Conservation (phyloP, 2,329 filamentous ascomycete species). For the Cucurbitaria berberidis region DNA sequence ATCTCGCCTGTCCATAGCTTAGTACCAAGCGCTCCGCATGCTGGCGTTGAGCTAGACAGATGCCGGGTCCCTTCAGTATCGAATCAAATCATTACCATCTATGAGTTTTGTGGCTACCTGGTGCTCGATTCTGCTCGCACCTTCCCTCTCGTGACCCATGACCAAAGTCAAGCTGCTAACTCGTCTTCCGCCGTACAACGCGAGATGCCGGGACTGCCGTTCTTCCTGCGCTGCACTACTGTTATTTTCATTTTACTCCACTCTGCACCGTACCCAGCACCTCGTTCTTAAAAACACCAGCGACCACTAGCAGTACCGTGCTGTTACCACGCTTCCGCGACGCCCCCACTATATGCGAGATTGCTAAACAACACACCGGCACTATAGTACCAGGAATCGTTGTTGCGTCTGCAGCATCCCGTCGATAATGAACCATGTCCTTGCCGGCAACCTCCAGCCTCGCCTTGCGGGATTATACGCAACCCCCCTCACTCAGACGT, state of each 20-base stretch:
- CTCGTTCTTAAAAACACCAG: neutral
- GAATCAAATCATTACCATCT: neutral
- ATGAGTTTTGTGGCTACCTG: neutral
- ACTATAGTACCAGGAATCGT: neutral
- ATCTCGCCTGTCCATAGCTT: conserved; percentile 39
- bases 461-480: neutral
- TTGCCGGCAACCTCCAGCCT: neutral
- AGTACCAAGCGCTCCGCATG: conserved; percentile 37
- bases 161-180: neutral
- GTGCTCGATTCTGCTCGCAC: neutral
- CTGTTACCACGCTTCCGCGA: neutral
- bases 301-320: neutral
- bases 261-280: neutral
- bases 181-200: neutral
- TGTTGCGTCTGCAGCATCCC: neutral
- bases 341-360: neutral
- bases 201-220: neutral
- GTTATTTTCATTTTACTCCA: neutral
- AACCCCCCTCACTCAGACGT: neutral
- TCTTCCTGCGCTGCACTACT: neutral
- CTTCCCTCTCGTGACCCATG: neutral
- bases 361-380: neutral
- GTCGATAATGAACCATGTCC: neutral
- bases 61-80: conserved; percentile 27
- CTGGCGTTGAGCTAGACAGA: conserved; percentile 41